A percentile compares a stretch with the other conserved stretches of the same genome.
Conservation (phyloP, 164 flowering plant genomes). For the Vitis rupestris region DNA sequence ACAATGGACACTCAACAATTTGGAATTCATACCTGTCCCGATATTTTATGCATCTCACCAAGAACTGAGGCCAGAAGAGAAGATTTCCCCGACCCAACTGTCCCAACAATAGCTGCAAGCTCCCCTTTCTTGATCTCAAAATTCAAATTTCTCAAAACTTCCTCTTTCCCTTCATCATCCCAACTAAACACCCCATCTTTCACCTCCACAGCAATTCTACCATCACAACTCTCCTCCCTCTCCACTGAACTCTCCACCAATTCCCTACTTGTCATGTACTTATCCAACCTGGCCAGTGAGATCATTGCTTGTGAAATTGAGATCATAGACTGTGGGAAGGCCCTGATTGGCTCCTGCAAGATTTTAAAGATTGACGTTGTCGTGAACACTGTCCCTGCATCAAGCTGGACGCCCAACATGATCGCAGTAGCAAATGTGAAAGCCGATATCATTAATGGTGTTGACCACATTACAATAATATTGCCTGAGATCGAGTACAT, state of each 20-base stretch:
- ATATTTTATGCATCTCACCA: conserved; percentile 91
- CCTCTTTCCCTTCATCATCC: conserved; percentile 70
- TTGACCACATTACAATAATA: conserved; percentile 72
- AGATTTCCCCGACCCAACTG: conserved; percentile 95
- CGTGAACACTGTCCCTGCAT: conserved; percentile 78
- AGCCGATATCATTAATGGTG: conserved; percentile 65
- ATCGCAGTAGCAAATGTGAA: conserved; percentile 63
- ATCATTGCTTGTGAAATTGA: conserved; percentile 83
- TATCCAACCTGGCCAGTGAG: conserved; percentile 73
- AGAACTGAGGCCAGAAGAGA: conserved; percentile 80
- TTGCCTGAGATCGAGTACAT: conserved; percentile 61
- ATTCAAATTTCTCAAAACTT: conserved; percentile 51
- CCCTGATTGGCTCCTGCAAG: conserved; percentile 87
- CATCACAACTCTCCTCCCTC: conserved; percentile 47
- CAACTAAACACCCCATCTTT: conserved; percentile 71
- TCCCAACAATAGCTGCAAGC: conserved; percentile 87
- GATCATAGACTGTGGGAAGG: conserved; percentile 85
- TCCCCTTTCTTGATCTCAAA: conserved; percentile 69
- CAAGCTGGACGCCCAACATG: conserved; percentile 53
- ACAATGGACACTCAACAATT: too few relatives aligned
- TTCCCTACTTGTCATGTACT: conserved; percentile 66
- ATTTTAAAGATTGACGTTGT: conserved; percentile 68
- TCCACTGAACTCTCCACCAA: conserved; percentile 67
- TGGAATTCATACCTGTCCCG: conserved; percentile 69
- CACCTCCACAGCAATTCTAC: conserved; percentile 61